Evolutionary conservation across 495 filamentous ascomycete genomes (phyloP).

Genomic region (Cercophora sp.): DNA sequence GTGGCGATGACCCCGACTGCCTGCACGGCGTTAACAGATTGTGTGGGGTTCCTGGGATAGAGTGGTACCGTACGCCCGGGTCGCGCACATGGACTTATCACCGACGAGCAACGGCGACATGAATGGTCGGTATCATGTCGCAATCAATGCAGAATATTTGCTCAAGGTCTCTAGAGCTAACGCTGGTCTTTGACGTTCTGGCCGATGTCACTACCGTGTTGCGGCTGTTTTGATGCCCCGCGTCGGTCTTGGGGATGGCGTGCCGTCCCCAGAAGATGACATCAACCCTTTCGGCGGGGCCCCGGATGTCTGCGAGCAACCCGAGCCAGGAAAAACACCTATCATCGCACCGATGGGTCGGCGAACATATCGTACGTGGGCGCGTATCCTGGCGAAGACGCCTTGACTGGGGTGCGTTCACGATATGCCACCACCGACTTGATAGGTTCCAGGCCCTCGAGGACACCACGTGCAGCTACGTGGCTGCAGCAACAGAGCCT

Average conservation of each 20-base stretch:
- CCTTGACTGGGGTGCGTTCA: no score
- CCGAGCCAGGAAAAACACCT: no score
- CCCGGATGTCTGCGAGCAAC: neutral
- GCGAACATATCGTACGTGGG: no score
- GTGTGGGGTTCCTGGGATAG: neutral
- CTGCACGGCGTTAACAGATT: neutral
- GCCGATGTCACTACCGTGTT: no score
- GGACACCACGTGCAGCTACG: no score
- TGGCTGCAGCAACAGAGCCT: no score
- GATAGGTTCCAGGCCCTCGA: no score
- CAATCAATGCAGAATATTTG: slow-evolving; percentile 6
- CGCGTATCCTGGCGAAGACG: no score
- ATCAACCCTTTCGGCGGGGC: neutral
- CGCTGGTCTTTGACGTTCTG: neutral
- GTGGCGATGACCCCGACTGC: no score
- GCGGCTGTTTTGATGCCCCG: neutral
- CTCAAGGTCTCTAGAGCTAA: neutral
- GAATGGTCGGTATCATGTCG: slow-evolving; percentile 3
- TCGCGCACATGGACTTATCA: no score
- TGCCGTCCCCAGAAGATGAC: neutral
- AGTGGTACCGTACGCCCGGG: neutral
- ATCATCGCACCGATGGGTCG: no score
- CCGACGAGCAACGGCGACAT: neutral
- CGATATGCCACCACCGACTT: no score
- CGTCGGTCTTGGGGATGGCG: neutral